Base-by-base conservation (phyloP, 2,329 filamentous ascomycete genomes). In the Thelonectria rubi region DNA sequence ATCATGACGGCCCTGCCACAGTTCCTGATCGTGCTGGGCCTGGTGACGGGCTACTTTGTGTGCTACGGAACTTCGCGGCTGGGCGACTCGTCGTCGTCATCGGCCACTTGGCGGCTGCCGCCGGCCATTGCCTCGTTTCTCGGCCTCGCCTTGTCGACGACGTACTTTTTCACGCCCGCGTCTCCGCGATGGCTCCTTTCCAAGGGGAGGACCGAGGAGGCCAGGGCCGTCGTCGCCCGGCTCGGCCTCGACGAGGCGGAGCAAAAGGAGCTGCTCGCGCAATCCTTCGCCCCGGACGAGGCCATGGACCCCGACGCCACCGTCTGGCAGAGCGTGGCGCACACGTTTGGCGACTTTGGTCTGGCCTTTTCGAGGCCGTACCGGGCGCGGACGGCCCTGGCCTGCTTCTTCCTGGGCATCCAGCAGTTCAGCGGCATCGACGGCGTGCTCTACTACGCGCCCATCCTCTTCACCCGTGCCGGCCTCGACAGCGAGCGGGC, bases 401-500 rank as follows among this genome's bases (percentile, higher is more conserved):
- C 81, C 1, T 80, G 84, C 7, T 88, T 88, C 59, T 73, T 89
- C 20, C 81, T 89, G 77, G 82, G 77, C 0, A 83, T 87, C 76
- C 83, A 87, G 60, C 87, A 89, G 49, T 77, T 88, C 11, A 82
- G 78, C 17, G 86, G 87, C 0, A 88, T 89, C 40, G 86, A 89
- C 39, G 86, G 85, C 0, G 81, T 89, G 0, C 75, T 88, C 2
- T 88, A 86, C 63, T 89, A 90, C 58, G 85, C 86, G 0, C 87
- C 88, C 0, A 76, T 84, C 0, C 74, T 90, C 0, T 89, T 90
- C 65, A 77, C 81, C 18, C 84, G 87, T 58, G 86, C 87, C 0
- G 87, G 87, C 0, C 78, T 89, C 2, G 75, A 78, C 7, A 83
- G 82, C 2, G 77, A 82, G 11, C 78, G 81, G 57, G 81, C 83